These are phyloP conservation scores for Nakazawaea siamensis DNA, from an alignment of 805 yeast species.

Conservation along the genomic window DNA sequence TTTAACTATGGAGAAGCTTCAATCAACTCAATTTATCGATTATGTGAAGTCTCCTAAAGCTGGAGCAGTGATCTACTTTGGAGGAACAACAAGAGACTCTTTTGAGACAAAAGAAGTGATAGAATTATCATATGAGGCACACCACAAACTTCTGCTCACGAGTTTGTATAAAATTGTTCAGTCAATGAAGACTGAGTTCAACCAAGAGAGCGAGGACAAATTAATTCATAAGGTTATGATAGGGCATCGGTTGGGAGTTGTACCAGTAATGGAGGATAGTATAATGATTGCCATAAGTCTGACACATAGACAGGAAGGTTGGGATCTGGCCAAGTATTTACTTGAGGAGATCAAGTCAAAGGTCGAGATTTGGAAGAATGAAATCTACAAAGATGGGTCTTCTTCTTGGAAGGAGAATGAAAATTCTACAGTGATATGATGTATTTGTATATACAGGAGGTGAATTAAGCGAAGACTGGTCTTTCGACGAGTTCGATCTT, in stretches of 20 bases:
- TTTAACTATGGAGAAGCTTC: slow-evolving; percentile 17
- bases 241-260: slow-evolving; percentile 38
- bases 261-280: slow-evolving; percentile 39
- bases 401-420: slow-evolving; percentile 36
- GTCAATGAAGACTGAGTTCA: slow-evolving; percentile 22
- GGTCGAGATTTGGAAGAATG: slow-evolving; percentile 46
- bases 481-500: slow-evolving; percentile 31
- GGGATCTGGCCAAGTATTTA: slow-evolving; percentile 35
- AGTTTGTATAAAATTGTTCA: slow-evolving; percentile 27
- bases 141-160: slow-evolving; percentile 29
- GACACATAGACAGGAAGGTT: slow-evolving; percentile 39
- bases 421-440: slow-evolving; percentile 14
- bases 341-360: slow-evolving; percentile 34
- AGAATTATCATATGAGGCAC: slow-evolving; percentile 37
- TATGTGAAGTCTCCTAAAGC: slow-evolving; percentile 35
- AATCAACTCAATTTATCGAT: slow-evolving; percentile 17
- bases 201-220: slow-evolving; percentile 12
- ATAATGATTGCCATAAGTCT: slow-evolving; percentile 34
- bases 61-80: slow-evolving; percentile 42
- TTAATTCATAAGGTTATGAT: slow-evolving; percentile 28
- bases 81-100: slow-evolving; percentile 40
- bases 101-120: slow-evolving; percentile 32
- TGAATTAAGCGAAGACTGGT: slow-evolving; percentile 4
- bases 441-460: background rate
- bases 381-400: slow-evolving; percentile 32